A percentile compares a stretch with the other conserved stretches of the same genome.
Conservation (phyloP, 352 stramenopile species). For the Peronosclerospora sorghi region DNA sequence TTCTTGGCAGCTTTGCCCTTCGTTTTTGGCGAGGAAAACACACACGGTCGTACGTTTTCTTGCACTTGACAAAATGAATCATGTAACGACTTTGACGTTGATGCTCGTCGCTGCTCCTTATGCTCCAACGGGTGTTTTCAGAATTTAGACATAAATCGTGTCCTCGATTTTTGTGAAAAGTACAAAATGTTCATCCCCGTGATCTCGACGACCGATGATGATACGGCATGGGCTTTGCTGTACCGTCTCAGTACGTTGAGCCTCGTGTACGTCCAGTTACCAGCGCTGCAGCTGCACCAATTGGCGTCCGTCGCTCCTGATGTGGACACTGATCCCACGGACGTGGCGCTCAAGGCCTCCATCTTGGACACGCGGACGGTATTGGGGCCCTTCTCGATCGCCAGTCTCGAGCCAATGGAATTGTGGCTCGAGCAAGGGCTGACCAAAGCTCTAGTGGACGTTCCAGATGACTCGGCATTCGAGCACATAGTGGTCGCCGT, state of each 20-base stretch:
- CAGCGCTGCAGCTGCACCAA: constrained; percentile 16
- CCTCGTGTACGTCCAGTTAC: constrained; percentile 28
- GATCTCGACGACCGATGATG: constrained; percentile 11
- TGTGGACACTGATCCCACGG: background rate
- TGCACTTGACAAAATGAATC: background rate
- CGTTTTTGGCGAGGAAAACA: background rate
- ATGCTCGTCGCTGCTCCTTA: too few species aligned
- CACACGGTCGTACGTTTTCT: background rate
- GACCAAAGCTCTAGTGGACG: constrained; percentile 42
- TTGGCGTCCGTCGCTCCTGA: constrained; percentile 14
- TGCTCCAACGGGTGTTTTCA: too few species aligned
- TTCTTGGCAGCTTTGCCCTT: background rate
- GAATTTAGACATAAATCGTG: too few species aligned
- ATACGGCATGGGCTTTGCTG: constrained; percentile 19
- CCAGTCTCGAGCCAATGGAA: constrained; percentile 43
- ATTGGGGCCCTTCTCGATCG: constrained; percentile 44
- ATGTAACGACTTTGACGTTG: background rate
- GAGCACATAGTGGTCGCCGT: constrained; percentile 41
- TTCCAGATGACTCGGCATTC: constrained; percentile 32
- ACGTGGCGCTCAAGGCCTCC: constrained; percentile 27
- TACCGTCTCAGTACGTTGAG: constrained; percentile 37
- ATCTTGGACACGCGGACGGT: constrained; percentile 38
- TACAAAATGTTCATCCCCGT: constrained; percentile 30
- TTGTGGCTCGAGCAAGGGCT: constrained; percentile 61
- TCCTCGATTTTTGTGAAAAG: too few species aligned